These are phyloP conservation scores for Sporothrix schenckii DNA, from an alignment of 2,329 filamentous ascomycete genomes.

Conservation along the genomic window DNA sequence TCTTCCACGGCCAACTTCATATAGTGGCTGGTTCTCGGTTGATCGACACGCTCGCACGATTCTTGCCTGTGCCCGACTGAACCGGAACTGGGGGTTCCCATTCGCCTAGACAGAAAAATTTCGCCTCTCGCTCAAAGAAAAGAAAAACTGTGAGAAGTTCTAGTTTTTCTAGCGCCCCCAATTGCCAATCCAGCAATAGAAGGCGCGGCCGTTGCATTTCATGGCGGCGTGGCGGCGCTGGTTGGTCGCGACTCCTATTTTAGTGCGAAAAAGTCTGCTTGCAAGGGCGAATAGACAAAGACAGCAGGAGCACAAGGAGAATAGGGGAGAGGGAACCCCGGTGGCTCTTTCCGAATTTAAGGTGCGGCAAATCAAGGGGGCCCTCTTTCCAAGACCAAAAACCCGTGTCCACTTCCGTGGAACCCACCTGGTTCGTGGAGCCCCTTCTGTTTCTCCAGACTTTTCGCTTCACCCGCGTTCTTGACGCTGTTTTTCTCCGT, in stretches of 20 bases:
- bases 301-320: not conserved
- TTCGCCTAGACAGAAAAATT: conserved; percentile 1
- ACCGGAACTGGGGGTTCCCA: conserved; percentile 8
- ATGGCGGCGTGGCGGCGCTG: conserved; percentile 2
- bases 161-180: conserved; percentile 27
- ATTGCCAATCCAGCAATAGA: not conserved
- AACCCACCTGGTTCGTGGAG: conserved; percentile 18
- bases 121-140: conserved; percentile 27
- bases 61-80: conserved; percentile 1
- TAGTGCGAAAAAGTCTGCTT: conserved; percentile 24
- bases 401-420: conserved; percentile 10
- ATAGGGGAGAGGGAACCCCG: not conserved
- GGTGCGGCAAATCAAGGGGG: conserved; percentile 24
- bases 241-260: conserved; percentile 25
- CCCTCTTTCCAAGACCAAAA: not conserved
- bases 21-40: not conserved
- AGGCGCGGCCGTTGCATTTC: conserved; percentile 7
- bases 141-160: not conserved
- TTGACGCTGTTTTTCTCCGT: conserved; percentile 6
- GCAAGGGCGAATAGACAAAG: not conserved
- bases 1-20: not conserved
- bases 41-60: conserved; percentile 20
- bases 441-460: conserved; percentile 26
- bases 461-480: conserved; percentile 10
- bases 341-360: conserved; percentile 27